Evolutionary conservation across 2,329 filamentous ascomycete genomes (phyloP).

Genomic region (Xylaria sp.): DNA sequence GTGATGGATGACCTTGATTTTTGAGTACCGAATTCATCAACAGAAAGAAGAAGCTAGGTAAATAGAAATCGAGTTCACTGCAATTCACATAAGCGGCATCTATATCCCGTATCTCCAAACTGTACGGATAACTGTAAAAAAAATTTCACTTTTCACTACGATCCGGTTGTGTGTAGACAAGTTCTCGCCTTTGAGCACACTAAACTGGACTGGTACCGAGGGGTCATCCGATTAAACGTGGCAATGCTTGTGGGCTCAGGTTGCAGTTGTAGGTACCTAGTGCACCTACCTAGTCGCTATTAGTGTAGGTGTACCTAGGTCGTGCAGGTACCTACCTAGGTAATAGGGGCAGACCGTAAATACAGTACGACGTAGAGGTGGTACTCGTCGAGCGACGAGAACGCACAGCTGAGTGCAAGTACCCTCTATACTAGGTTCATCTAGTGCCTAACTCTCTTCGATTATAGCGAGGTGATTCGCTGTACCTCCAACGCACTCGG

Average conservation of each 20-base stretch:
- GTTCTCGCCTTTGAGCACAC: background rate
- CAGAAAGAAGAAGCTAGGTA: background rate
- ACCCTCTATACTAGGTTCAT: background rate
- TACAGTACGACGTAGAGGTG: background rate
- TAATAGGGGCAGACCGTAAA: background rate
- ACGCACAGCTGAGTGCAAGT: background rate
- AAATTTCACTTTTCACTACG: background rate
- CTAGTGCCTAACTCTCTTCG: background rate
- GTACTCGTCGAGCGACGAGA: too few species aligned
- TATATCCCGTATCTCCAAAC: too few species aligned
- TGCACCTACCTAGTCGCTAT: background rate
- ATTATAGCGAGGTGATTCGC: background rate
- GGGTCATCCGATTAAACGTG: background rate
- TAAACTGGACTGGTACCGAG: background rate
- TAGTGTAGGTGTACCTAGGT: background rate
- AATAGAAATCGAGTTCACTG: background rate
- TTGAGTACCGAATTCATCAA: background rate
- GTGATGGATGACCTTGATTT: background rate
- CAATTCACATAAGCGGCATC: too few species aligned
- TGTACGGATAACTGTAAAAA: too few species aligned
- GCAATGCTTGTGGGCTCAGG: background rate
- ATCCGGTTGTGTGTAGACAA: background rate
- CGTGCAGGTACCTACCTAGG: background rate
- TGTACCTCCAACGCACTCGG: background rate
- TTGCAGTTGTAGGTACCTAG: background rate